A percentile compares a stretch with the other conserved stretches of the same genome.
Conservation (phyloP, 805 yeast species). For the Candida tibetensis region DNA sequence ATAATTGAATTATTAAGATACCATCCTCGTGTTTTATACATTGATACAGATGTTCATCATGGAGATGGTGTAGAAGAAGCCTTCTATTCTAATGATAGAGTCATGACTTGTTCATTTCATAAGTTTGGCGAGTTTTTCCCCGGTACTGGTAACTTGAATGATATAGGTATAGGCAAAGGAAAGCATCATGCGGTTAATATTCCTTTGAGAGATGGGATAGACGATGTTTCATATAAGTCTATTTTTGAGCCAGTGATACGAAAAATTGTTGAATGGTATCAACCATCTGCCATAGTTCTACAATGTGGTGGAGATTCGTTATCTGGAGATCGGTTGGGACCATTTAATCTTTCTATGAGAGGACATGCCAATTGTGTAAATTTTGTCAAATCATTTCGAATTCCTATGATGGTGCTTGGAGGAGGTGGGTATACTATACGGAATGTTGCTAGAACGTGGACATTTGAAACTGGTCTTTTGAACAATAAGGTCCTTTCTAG, state of each 20-base stretch:
- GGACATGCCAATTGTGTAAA: slow-evolving; percentile 29
- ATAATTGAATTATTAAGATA: slow-evolving; percentile 25
- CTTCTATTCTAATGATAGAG: slow-evolving; percentile 26
- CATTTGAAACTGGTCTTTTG: slow-evolving; percentile 25
- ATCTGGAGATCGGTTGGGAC: slow-evolving; percentile 27
- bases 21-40: slow-evolving; percentile 26
- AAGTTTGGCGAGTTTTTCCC: slow-evolving; percentile 29
- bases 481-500: slow-evolving; percentile 21
- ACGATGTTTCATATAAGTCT: slow-evolving; percentile 26
- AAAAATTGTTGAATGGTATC: slow-evolving; percentile 28
- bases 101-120: slow-evolving; percentile 27
- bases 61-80: slow-evolving; percentile 31
- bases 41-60: slow-evolving; percentile 28
- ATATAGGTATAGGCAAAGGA: slow-evolving; percentile 27
- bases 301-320: slow-evolving; percentile 29
- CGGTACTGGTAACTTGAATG: slow-evolving; percentile 28
- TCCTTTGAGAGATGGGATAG: slow-evolving; percentile 28
- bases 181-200: slow-evolving; percentile 26
- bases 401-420: slow-evolving; percentile 28
- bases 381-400: slow-evolving; percentile 22
- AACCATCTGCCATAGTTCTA: slow-evolving; percentile 26
- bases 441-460: slow-evolving; percentile 28
- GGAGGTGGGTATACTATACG: slow-evolving; percentile 30
- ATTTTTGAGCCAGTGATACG: slow-evolving; percentile 26
- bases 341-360: slow-evolving; percentile 26